A percentile compares a stretch with the other conserved stretches of the same genome.
Evolutionary conservation across 1,284 basidiomycete genomes (phyloP).

Genomic region (Testicularia cyperi): DNA sequence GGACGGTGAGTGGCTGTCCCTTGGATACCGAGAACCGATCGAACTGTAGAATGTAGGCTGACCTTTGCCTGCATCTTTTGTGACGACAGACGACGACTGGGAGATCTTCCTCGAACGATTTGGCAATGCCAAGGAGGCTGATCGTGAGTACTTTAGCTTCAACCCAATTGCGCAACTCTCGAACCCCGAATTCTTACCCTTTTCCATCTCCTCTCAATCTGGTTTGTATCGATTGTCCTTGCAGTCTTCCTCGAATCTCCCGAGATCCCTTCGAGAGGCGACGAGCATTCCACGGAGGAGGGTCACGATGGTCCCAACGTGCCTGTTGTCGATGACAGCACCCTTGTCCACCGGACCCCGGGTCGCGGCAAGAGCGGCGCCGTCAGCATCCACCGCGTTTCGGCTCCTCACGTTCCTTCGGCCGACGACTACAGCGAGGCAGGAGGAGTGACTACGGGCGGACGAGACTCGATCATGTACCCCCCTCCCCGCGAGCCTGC

Average conservation of each 20-base stretch:
- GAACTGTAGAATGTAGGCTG: too few species aligned
- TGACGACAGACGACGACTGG: conserved; percentile 47
- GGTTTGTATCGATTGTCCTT: neutral
- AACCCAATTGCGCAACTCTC: too few species aligned
- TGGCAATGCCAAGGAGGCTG: conserved; percentile 49
- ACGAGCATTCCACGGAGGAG: conserved; percentile 23
- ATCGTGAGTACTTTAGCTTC: conserved; percentile 37
- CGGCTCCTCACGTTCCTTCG: conserved; percentile 43
- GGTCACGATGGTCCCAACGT: conserved; percentile 47
- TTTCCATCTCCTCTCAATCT: too few species aligned
- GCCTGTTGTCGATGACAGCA: conserved; percentile 54
- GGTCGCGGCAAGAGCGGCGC: conserved; percentile 55
- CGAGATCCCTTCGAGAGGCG: conserved; percentile 41
- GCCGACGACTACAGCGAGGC: conserved; percentile 56
- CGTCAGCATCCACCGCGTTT: conserved; percentile 56
- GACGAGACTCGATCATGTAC: conserved; percentile 59
- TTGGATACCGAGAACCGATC: too few species aligned
- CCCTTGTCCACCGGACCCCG: conserved; percentile 56
- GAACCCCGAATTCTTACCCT: too few species aligned
- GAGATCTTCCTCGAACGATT: conserved; percentile 58
- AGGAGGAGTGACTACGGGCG: conserved; percentile 54
- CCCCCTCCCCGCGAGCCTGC: conserved; percentile 52
- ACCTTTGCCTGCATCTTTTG: neutral
- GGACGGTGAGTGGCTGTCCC: conserved; percentile 45
- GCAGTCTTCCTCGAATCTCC: conserved; percentile 54